Evolutionary conservation across 2,329 filamentous ascomycete genomes (phyloP).

Genomic region (Huntiella savannae): DNA sequence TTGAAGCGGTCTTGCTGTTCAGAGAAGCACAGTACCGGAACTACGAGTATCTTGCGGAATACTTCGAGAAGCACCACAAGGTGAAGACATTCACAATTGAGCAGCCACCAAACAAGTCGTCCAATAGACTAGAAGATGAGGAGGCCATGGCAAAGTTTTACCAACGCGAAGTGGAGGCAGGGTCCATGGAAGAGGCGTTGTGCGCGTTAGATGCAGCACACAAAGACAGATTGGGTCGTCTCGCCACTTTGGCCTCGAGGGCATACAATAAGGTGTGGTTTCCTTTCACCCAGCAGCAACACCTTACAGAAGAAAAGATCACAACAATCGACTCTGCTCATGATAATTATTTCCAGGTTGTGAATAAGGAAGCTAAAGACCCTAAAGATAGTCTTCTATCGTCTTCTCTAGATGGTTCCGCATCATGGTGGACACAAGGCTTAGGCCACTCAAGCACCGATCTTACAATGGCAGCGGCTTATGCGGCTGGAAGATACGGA

Average conservation of each 20-base stretch:
- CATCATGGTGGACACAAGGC: conserved; percentile 84
- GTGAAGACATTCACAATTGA: conserved; percentile 39
- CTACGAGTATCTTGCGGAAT: conserved; percentile 43
- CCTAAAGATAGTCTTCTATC: conserved; percentile 26
- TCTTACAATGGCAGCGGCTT: conserved; percentile 54
- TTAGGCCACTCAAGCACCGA: conserved; percentile 60
- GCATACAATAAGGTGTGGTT: conserved; percentile 61
- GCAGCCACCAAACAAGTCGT: conserved; percentile 33
- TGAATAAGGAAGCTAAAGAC: conserved; percentile 3
- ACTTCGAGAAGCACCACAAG: conserved; percentile 40
- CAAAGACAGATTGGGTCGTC: conserved; percentile 30
- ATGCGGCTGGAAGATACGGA: conserved; percentile 67
- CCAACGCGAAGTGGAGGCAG: conserved; percentile 21
- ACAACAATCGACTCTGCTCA: conserved; percentile 63
- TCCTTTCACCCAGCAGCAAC: conserved; percentile 65
- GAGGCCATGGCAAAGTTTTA: conserved; percentile 48
- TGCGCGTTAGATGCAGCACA: conserved; percentile 34
- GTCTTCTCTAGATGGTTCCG: conserved; percentile 63
- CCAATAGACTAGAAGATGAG: conserved; percentile 27
- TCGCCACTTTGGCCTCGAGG: conserved; percentile 41
- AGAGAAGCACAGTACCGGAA: conserved; percentile 47
- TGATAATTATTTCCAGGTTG: conserved; percentile 58
- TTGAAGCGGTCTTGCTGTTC: conserved; percentile 53
- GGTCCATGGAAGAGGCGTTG: conserved; percentile 26
- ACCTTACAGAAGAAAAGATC: conserved; percentile 41